phyloP scores from a whole-genome alignment of 2,329 filamentous ascomycete genomes.

The Microsporum audouinii region DNA sequence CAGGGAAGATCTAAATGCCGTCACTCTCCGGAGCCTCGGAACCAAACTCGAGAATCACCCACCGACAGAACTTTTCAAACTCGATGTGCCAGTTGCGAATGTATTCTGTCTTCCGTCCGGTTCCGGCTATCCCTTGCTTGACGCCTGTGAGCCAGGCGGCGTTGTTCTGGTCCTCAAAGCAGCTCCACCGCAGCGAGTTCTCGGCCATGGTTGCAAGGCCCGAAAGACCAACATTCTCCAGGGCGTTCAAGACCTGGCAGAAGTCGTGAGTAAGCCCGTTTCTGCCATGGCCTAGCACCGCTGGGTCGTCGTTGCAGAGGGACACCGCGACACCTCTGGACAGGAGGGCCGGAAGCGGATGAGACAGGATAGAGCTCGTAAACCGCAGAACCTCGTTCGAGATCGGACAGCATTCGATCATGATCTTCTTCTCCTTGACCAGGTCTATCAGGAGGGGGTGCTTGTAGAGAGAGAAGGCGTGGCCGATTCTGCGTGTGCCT shows the following conservation, averaged over 20 bases:
- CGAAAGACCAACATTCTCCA: slow-evolving; percentile 79
- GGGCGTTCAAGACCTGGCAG: slow-evolving; percentile 87
- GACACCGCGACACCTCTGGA: slow-evolving; percentile 41
- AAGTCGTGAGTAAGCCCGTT: slow-evolving; percentile 85
- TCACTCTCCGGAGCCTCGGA: slow-evolving; percentile 7
- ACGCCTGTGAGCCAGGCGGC: slow-evolving; percentile 63
- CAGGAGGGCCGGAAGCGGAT: slow-evolving; percentile 53
- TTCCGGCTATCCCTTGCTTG: slow-evolving; percentile 60
- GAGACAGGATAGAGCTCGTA: slow-evolving; percentile 61
- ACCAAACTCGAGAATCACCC: slow-evolving; percentile 70
- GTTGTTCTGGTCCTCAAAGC: slow-evolving; percentile 65
- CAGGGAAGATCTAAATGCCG: not conserved
- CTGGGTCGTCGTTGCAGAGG: slow-evolving; percentile 82
- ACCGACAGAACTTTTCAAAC: slow-evolving; percentile 85
- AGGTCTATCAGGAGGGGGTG: slow-evolving; percentile 82
- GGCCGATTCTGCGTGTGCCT: slow-evolving; percentile 78
- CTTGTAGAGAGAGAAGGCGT: slow-evolving; percentile 79
- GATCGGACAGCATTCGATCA: slow-evolving; percentile 83
- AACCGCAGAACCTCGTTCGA: slow-evolving; percentile 79
- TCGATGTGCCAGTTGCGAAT: slow-evolving; percentile 67
- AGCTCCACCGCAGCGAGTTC: slow-evolving; percentile 84
- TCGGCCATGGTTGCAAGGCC: slow-evolving; percentile 79
- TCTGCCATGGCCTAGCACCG: slow-evolving; percentile 70
- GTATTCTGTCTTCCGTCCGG: slow-evolving; percentile 56
- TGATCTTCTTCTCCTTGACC: slow-evolving; percentile 75